Conservation (phyloP, 2,329 filamentous ascomycete genomes). For the Trichoderma oligosporum region DNA sequence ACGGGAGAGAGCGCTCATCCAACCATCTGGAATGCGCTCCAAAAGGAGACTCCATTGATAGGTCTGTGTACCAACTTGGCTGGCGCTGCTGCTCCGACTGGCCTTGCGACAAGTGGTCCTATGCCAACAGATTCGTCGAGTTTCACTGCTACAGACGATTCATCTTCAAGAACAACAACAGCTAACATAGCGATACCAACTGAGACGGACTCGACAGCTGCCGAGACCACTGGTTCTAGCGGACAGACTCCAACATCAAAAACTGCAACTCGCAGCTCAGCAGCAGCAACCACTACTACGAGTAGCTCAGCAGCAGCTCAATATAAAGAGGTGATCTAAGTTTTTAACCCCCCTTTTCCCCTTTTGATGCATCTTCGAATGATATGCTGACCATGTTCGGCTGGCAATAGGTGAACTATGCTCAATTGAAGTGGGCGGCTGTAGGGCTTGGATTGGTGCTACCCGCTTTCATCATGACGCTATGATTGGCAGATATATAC, state of each 20-base stretch:
- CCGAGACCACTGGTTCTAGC: background rate
- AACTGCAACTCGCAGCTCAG: conserved; percentile 11
- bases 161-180: background rate
- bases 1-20: conserved; percentile 5
- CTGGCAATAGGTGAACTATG: background rate
- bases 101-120: background rate
- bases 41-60: background rate
- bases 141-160: background rate
- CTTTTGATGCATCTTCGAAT: background rate
- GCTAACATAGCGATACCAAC: background rate
- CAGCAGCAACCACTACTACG: background rate
- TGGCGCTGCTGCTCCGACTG: background rate
- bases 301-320: background rate
- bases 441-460: conserved; percentile 4
- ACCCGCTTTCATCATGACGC: conserved; percentile 4
- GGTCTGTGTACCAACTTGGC: conserved; percentile 9
- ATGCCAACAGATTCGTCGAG: conserved; percentile 1
- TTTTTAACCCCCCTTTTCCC: no score
- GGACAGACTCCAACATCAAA: background rate
- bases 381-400: background rate
- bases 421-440: conserved; percentile 2
- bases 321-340: conserved; percentile 4
- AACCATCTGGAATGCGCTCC: conserved; percentile 6
- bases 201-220: background rate
- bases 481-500: background rate